A percentile compares a stretch with the other conserved stretches of the same genome.
Conservation (phyloP, 176 grass and related monocot species). For the Secale cereale region DNA sequence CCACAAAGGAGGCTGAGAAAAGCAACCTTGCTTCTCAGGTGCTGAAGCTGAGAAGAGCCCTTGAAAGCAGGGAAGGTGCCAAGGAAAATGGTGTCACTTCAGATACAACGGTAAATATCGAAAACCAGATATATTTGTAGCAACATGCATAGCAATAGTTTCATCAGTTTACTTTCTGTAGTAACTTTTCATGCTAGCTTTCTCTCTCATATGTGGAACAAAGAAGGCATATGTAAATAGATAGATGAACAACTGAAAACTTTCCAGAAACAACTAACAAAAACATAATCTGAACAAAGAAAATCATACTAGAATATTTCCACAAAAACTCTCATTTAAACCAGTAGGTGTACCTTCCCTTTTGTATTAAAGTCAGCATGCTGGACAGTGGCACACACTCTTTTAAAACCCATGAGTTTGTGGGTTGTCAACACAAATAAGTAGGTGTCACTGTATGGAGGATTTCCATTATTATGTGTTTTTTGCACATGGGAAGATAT, state of each 20-base stretch:
- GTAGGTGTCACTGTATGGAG: background rate
- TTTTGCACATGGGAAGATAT: slow-evolving; percentile 34
- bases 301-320: background rate
- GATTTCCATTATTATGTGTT: slow-evolving; percentile 12
- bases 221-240: slow-evolving; percentile 4
- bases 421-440: slow-evolving; percentile 16
- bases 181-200: background rate
- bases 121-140: background rate
- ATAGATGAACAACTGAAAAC: background rate
- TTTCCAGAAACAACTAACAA: background rate
- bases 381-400: background rate
- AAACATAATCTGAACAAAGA: background rate
- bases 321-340: slow-evolving; percentile 6
- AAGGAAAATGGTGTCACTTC: slow-evolving; percentile 28
- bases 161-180: background rate
- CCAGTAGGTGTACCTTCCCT: slow-evolving; percentile 16
- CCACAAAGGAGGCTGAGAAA: slow-evolving; percentile 68
- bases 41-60: slow-evolving; percentile 49
- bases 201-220: background rate
- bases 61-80: slow-evolving; percentile 41
- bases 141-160: background rate
- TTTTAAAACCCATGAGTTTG: background rate
- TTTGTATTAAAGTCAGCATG: slow-evolving; percentile 19
- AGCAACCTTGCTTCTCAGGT: slow-evolving; percentile 52
- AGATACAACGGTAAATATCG: slow-evolving; percentile 39